phyloP scores from a whole-genome alignment of 495 filamentous ascomycete species.

The Hypoxylon fragiforme region DNA sequence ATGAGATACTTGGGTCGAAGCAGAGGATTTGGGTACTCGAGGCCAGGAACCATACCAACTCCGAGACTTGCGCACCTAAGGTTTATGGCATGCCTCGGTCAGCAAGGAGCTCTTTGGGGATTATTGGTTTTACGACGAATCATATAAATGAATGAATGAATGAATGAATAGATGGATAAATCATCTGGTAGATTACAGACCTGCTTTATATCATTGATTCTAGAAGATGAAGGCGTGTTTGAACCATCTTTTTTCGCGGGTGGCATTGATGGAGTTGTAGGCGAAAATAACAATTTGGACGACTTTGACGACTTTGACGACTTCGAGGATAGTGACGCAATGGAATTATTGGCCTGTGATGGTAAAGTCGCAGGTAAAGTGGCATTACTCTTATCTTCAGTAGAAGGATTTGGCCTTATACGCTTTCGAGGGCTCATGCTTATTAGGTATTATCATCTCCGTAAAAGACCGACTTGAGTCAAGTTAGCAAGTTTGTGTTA shows the following conservation, averaged over 20 bases:
- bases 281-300: too few species aligned
- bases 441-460: constrained; percentile 7
- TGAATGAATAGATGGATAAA: constrained; percentile 10
- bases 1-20: constrained; percentile 74
- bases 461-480: neutral
- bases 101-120: too few species aligned
- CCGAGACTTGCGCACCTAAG: constrained; percentile 56
- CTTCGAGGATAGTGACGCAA: constrained; percentile 37
- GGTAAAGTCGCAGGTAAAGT: constrained; percentile 40
- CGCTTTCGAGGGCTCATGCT: constrained; percentile 65
- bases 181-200: constrained; percentile 15
- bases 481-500: too few species aligned
- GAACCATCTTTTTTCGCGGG: constrained; percentile 19
- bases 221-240: constrained; percentile 20
- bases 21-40: constrained; percentile 64
- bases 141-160: neutral
- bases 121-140: too few species aligned
- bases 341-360: constrained; percentile 38
- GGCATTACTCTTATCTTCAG: constrained; percentile 36
- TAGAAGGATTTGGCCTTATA: constrained; percentile 58
- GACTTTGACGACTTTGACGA: too few species aligned
- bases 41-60: constrained; percentile 74
- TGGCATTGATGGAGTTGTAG: constrained; percentile 25
- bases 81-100: constrained; percentile 20
- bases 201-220: constrained; percentile 19